A percentile compares a stretch with the other conserved stretches of the same genome.
Evolutionary conservation across 1,284 basidiomycete genomes (phyloP).

Genomic region (Paramarasmius palmivorus): DNA sequence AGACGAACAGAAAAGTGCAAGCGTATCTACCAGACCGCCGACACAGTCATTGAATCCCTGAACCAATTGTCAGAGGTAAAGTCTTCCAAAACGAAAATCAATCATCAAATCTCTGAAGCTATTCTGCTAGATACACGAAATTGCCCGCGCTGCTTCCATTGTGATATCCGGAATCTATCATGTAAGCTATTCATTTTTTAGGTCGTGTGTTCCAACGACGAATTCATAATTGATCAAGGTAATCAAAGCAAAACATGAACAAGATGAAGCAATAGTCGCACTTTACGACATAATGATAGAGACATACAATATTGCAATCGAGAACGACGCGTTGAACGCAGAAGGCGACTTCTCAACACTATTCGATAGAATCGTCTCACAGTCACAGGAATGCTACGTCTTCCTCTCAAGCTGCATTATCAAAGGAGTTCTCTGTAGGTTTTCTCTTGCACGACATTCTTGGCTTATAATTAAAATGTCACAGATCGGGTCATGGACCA

Average conservation of each 20-base stretch:
- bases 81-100: too few species aligned
- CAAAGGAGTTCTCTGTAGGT: not conserved
- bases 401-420: not conserved
- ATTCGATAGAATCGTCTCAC: conserved; percentile 1
- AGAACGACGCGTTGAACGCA: not conserved
- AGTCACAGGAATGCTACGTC: not conserved
- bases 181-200: too few species aligned
- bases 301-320: not conserved
- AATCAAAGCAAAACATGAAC: not conserved
- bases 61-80: too few species aligned
- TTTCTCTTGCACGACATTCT: too few species aligned
- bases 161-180: too few species aligned
- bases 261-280: not conserved
- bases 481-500: not conserved
- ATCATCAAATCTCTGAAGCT: too few species aligned
- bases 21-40: too few species aligned
- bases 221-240: not conserved
- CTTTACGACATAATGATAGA: not conserved
- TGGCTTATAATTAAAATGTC: not conserved
- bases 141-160: too few species aligned
- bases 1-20: too few species aligned
- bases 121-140: too few species aligned
- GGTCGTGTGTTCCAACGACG: too few species aligned
- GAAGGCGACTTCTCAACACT: not conserved
- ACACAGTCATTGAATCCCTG: too few species aligned